A percentile compares a stretch with the other conserved stretches of the same genome.
These are phyloP conservation scores for Letharia columbiana DNA, from an alignment of 495 filamentous ascomycete genomes.

Conservation along the genomic window DNA sequence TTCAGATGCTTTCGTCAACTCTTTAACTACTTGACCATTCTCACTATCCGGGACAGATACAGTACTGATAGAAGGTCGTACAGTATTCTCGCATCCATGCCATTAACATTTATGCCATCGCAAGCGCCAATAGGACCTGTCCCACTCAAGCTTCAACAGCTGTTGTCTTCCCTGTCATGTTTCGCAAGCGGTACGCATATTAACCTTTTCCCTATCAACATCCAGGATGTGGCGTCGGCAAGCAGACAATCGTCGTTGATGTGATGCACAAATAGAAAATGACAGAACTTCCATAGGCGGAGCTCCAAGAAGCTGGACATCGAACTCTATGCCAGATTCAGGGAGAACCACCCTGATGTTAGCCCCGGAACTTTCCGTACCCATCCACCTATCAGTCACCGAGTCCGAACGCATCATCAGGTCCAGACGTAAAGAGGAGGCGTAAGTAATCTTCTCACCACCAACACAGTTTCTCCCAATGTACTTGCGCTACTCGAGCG, in stretches of 20 bases:
- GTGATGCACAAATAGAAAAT: neutral
- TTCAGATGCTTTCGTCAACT: too few relatives aligned
- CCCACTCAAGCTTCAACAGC: neutral
- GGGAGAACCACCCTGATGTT: neutral
- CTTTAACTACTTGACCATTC: too few relatives aligned
- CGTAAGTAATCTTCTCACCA: neutral
- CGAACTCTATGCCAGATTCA: neutral
- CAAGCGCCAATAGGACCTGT: neutral
- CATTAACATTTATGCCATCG: neutral
- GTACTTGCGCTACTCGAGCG: neutral
- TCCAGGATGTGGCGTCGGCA: neutral
- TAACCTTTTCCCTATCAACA: neutral
- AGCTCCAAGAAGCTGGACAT: neutral
- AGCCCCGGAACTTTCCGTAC: neutral
- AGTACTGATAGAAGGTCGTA: too few relatives aligned
- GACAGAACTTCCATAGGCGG: neutral
- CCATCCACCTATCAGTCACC: neutral
- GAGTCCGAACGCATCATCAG: neutral
- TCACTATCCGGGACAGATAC: too few relatives aligned
- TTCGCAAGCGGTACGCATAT: neutral
- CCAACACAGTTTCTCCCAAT: neutral
- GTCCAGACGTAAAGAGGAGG: neutral
- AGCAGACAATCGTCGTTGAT: neutral
- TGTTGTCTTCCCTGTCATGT: neutral
- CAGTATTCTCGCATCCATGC: too few relatives aligned